Base-by-base conservation (phyloP, 495 filamentous ascomycete species). In the Cudoniella acicularis region DNA sequence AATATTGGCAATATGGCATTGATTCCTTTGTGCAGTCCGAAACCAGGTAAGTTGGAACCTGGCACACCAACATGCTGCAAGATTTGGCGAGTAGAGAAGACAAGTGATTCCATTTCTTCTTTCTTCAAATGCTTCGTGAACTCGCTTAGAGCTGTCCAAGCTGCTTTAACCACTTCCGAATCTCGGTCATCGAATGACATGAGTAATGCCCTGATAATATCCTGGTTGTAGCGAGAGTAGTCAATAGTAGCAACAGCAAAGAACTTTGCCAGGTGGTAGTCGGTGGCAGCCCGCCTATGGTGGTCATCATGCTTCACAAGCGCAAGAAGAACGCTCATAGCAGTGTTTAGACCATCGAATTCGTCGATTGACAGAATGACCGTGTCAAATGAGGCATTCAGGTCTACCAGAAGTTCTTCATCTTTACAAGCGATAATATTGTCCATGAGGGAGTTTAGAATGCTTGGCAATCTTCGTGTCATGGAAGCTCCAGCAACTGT, bases 51-150 rank as follows among this genome's bases (percentile, higher is more conserved):
- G 66, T 93, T 85, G 21, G 85, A 81, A 3, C 95, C 95, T 47
- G 92, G 74, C 16, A 96, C 88, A 49, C 94, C 94, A 26, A 98
- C 90, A 61, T 92, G 90, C 54, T 88, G 82, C 49, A 98, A 75
- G 1, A 89, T 82, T 67, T 92, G 87, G 36, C 92, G 84, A 1
- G 93, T 95, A 3, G 93, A 92, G 60, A 83, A 76, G 9, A 93
- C 91, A n/a, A 98, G 75, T 0, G 88, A 82, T 69, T 98, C 94
- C 94, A 98, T 98, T 73, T 98, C 94, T 72, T 98, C 94, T 70
- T 98, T 98, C 69, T 88, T 89, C 60, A 98, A 80, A 66, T 81
- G 85, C 69, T 90, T 89, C 20, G 91, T 96, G 63, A 98, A 83
- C 63, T 88, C 90, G 64, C 77, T 92, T 45, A 98, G 81, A 17